A percentile compares a stretch with the other conserved stretches of the same genome.
Evolutionary conservation across 106 monocot species (phyloP).

Genomic region (Iris macrosiphon): DNA sequence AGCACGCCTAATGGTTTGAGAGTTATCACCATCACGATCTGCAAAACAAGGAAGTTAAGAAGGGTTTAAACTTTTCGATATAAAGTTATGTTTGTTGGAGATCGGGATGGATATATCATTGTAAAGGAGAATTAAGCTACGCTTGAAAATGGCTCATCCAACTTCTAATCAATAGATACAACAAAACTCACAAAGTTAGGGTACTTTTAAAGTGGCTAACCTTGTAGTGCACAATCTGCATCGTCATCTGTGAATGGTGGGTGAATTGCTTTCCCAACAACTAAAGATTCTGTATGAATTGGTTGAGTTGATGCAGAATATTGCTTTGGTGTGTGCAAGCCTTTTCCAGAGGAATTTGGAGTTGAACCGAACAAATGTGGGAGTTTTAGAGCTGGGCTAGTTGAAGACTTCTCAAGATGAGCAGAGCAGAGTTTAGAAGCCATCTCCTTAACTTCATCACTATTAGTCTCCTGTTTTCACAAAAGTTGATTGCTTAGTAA

Average conservation of each 20-base stretch:
- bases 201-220: constrained; percentile 5
- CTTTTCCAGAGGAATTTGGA: constrained; percentile 70
- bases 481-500: not conserved
- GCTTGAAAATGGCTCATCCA: not conserved
- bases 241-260: constrained; percentile 20
- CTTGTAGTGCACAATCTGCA: constrained; percentile 17
- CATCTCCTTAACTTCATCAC: constrained; percentile 47
- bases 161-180: not conserved
- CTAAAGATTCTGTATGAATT: constrained; percentile 24
- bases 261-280: constrained; percentile 17
- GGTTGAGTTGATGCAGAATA: constrained; percentile 14
- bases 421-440: constrained; percentile 47
- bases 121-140: too few relatives aligned
- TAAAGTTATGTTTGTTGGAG: too few relatives aligned
- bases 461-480: constrained; percentile 44
- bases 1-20: constrained; percentile 52
- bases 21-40: constrained; percentile 37
- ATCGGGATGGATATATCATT: too few relatives aligned
- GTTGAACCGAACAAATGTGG: constrained; percentile 73
- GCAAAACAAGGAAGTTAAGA: too few relatives aligned
- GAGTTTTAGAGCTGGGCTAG: constrained; percentile 62
- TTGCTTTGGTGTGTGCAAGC: constrained; percentile 38
- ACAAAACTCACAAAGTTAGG: not conserved
- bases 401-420: constrained; percentile 56
- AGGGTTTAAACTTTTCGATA: too few relatives aligned